Percentiles rank a stretch among this genome's conserved stretches.
Conservation (phyloP, 306 rosid genomes). For the Canavalia ensiformis region DNA sequence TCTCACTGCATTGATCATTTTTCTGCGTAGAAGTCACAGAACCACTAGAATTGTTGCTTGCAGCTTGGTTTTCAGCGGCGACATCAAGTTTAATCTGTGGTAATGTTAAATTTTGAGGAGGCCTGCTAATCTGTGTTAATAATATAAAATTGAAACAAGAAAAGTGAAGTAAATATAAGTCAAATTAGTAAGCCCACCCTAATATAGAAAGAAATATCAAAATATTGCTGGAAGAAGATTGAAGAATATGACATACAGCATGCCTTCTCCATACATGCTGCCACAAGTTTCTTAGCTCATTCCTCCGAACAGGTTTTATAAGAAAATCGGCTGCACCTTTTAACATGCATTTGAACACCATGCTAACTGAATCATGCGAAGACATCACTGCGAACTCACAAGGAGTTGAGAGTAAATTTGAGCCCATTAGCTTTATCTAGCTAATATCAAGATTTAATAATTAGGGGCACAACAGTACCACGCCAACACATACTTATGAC, state of each 20-base stretch:
- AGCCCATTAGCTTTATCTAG: slow-evolving; percentile 41
- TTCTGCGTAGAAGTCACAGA: slow-evolving; percentile 58
- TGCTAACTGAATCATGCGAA: slow-evolving; percentile 69
- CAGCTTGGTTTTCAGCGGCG: slow-evolving; percentile 57
- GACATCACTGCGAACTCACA: slow-evolving; percentile 83
- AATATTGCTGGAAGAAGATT: slow-evolving; percentile 8
- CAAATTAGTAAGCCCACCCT: slow-evolving; percentile 2
- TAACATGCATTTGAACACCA: slow-evolving; percentile 74
- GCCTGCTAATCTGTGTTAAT: slow-evolving; percentile 50
- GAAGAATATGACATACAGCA: slow-evolving; percentile 59
- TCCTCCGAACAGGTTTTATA: slow-evolving; percentile 80
- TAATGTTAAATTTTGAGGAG: slow-evolving; percentile 50
- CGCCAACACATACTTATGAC: slow-evolving; percentile 78
- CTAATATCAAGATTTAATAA: slow-evolving; percentile 12
- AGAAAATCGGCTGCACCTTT: slow-evolving; percentile 88
- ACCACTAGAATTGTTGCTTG: slow-evolving; percentile 62
- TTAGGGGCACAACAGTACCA: background rate
- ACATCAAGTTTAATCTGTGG: slow-evolving; percentile 52
- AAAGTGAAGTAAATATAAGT: slow-evolving; percentile 4
- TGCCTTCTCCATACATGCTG: slow-evolving; percentile 91
- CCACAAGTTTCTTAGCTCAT: slow-evolving; percentile 88
- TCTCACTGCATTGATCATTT: slow-evolving; percentile 57
- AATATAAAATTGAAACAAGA: background rate
- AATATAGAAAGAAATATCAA: slow-evolving; percentile 28
- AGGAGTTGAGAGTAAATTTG: slow-evolving; percentile 36